Evolutionary conservation across 345 rosid genomes (phyloP), one percentile per base, ranked within the genome.

Genomic region (Populus simonii): DNA sequence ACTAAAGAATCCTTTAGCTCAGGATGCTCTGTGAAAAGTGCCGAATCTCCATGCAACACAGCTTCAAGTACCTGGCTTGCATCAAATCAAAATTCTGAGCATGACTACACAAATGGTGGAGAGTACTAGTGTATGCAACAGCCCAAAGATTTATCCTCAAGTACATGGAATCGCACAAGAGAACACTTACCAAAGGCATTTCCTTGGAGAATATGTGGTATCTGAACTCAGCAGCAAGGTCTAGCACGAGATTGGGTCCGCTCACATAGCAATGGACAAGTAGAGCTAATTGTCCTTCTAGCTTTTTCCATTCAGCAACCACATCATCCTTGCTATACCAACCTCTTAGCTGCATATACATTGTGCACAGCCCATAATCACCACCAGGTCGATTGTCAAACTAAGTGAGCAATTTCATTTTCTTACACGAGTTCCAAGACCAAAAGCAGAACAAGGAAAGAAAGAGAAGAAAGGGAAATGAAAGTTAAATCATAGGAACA

Each of bases 191-290:
- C 94, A 94, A 79, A 82, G 97, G 97, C 82, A 92, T 80, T 72
- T 94, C 97, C 86, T 94, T 94, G 77, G 97, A 89, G 88, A 94
- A 94, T 17, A 94, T 94, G 72, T 89, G 97, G 84, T 94, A 94
- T 78, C 98, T 86, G 61, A 94, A 85, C 86, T 92, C 97, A 0
- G 98, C 98, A 74, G 93, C 92, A 57, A 93, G 84, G 80, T 94
- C 95, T 55, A 85, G 78, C 78, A 86, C 71, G 22, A 89, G 80
- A 85, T 88, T 93, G 11, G 91, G 92, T 55, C 98, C 93, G 38
- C 95, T 93, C 6, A 93, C 95, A 66, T 80, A 94, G 83, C 98
- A 94, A 78, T 93, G 97, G 70, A 90, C 81, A 71, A 90, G 92
- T 67, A 94, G 89, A 29, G 89, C 78, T 82, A 90, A 63, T 70